Conservation (phyloP, 192 early-diverging fungal species). For the Linnemannia hyalina region DNA sequence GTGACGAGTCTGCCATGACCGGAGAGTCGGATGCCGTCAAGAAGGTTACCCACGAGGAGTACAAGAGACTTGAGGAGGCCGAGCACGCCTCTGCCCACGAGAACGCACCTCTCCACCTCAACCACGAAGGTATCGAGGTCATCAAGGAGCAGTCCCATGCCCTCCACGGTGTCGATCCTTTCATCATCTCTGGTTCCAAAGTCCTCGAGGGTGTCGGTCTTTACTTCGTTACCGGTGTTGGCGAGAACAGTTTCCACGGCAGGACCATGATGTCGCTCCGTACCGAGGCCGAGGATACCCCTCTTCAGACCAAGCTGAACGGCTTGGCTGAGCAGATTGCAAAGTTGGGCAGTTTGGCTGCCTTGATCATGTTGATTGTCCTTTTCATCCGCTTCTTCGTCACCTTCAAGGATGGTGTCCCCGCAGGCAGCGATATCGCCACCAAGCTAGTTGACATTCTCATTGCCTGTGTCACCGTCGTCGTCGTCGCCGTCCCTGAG, state of each 20-base stretch:
- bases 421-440: slow-evolving; percentile 62
- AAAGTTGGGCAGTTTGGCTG: slow-evolving; percentile 87
- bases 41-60: slow-evolving; percentile 75
- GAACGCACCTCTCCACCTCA: slow-evolving; percentile 30
- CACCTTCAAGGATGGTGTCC: slow-evolving; percentile 55
- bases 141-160: slow-evolving; percentile 13
- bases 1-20: slow-evolving; percentile 92
- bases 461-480: slow-evolving; percentile 91
- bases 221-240: slow-evolving; percentile 88
- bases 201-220: slow-evolving; percentile 88
- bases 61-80: slow-evolving; percentile 30
- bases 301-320: slow-evolving; percentile 92
- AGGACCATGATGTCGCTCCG: slow-evolving; percentile 88
- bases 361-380: slow-evolving; percentile 85
- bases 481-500: slow-evolving; percentile 98
- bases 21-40: slow-evolving; percentile 91
- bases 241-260: slow-evolving; percentile 90
- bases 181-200: slow-evolving; percentile 93
- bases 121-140: slow-evolving; percentile 57
- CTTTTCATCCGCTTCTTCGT: slow-evolving; percentile 88
- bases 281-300: slow-evolving; percentile 88
- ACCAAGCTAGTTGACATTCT: slow-evolving; percentile 78
- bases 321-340: slow-evolving; percentile 92
- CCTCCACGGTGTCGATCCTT: slow-evolving; percentile 70
- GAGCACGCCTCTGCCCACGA: slow-evolving; percentile 28